A percentile compares a stretch with the other conserved stretches of the same genome.
phyloP scores from a whole-genome alignment of 345 rosid genomes.

The Geranium brycei region DNA sequence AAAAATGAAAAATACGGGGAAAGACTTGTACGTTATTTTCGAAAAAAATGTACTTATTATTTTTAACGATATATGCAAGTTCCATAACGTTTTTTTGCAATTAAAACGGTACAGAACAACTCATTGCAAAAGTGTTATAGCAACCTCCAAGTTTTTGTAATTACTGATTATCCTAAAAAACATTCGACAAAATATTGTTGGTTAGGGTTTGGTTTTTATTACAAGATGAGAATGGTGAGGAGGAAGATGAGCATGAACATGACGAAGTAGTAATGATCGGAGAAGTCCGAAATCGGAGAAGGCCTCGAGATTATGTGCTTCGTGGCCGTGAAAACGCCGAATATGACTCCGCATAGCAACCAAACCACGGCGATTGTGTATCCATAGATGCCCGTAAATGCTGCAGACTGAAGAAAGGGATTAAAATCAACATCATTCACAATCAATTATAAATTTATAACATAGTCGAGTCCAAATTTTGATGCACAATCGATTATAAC shows the following conservation, averaged over 20 bases:
- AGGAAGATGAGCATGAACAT: constrained; percentile 27
- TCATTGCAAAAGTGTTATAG: too few relatives aligned
- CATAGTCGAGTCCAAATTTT: too few relatives aligned
- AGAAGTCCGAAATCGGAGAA: constrained; percentile 10
- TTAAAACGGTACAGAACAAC: too few relatives aligned
- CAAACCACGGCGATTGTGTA: constrained; percentile 43
- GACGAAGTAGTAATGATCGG: constrained; percentile 17
- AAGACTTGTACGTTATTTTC: too few relatives aligned
- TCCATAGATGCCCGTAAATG: constrained; percentile 65
- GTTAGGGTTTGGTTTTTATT: constrained; percentile 11
- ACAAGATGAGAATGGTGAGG: constrained; percentile 43
- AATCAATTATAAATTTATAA: too few relatives aligned
- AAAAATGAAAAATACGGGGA: too few relatives aligned
- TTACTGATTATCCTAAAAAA: neutral
- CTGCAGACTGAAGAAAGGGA: constrained; percentile 42
- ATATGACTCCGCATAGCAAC: constrained; percentile 34
- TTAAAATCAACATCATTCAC: neutral
- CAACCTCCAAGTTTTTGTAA: too few relatives aligned
- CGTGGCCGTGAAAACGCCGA: constrained; percentile 24
- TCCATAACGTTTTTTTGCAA: too few relatives aligned
- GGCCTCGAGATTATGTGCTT: constrained; percentile 14
- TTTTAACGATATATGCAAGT: too few relatives aligned
- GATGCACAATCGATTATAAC: too few relatives aligned
- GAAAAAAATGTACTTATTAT: too few relatives aligned
- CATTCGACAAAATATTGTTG: neutral